These are phyloP conservation scores for Naematelia aurantialba DNA, from an alignment of 768 basidiomycete genomes.

Conservation along the genomic window DNA sequence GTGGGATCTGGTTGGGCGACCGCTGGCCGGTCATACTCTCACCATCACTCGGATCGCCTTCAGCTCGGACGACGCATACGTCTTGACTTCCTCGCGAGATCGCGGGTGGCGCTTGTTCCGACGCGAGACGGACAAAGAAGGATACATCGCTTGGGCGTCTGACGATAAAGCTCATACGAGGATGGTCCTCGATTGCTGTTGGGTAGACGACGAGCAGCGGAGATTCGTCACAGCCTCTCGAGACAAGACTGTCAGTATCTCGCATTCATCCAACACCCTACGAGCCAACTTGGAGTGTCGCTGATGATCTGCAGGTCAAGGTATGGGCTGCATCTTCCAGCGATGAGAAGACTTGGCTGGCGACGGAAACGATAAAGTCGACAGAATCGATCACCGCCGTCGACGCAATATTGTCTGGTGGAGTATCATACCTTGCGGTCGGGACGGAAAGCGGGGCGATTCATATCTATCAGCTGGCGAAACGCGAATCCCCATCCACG, in stretches of 20 bases:
- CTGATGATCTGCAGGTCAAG: constrained; percentile 61
- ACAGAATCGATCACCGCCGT: constrained; percentile 79
- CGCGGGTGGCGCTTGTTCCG: constrained; percentile 82
- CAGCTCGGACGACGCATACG: constrained; percentile 72
- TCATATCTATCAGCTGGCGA: constrained; percentile 57
- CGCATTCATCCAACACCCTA: not conserved
- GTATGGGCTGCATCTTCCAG: constrained; percentile 62
- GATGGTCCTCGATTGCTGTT: constrained; percentile 94
- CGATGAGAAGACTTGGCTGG: constrained; percentile 56
- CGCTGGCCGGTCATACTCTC: constrained; percentile 76
- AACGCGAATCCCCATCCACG: constrained; percentile 56
- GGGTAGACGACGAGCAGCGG: constrained; percentile 65
- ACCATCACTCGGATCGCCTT: constrained; percentile 89
- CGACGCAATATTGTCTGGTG: constrained; percentile 57
- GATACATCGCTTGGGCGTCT: constrained; percentile 60
- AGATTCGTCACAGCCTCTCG: constrained; percentile 89
- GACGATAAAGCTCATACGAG: constrained; percentile 77
- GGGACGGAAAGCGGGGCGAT: constrained; percentile 82
- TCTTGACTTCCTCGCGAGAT: constrained; percentile 86
- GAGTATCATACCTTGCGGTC: constrained; percentile 66
- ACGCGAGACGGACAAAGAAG: constrained; percentile 52
- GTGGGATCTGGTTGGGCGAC: constrained; percentile 67
- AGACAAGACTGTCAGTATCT: constrained; percentile 74
- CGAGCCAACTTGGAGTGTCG: constrained; percentile 1
- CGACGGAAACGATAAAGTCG: constrained; percentile 63